A percentile compares a stretch with the other conserved stretches of the same genome.
phyloP scores from a whole-genome alignment of 352 stramenopile genomes.

The Globisporangium echinulatum region DNA sequence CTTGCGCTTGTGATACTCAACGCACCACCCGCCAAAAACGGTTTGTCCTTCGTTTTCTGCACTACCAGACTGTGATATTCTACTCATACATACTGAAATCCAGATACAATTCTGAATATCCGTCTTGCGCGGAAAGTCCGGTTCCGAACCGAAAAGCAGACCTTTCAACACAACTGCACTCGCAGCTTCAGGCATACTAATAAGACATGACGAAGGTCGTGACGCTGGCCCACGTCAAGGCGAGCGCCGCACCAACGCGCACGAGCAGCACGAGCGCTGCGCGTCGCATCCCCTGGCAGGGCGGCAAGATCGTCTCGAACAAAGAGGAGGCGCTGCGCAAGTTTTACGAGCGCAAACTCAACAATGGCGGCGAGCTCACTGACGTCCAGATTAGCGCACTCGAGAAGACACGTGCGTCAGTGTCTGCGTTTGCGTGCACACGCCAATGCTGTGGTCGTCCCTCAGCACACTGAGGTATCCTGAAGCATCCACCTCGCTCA shows the following conservation, averaged over 20 bases:
- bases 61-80: not conserved
- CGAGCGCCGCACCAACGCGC: constrained; percentile 22
- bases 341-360: constrained; percentile 76
- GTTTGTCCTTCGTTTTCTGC: not conserved
- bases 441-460: too few species aligned
- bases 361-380: constrained; percentile 32
- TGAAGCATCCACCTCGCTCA: not conserved
- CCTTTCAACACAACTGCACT: too few species aligned
- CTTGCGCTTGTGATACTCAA: not conserved
- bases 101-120: not conserved
- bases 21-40: too few species aligned
- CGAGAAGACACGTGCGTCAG: constrained; percentile 33
- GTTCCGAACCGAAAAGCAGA: not conserved
- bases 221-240: constrained; percentile 67
- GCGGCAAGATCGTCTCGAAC: constrained; percentile 78
- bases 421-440: not conserved
- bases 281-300: constrained; percentile 63
- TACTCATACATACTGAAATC: not conserved
- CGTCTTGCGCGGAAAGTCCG: not conserved
- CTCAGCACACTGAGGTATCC: too few species aligned
- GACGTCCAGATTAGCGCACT: constrained; percentile 41
- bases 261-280: constrained; percentile 7
- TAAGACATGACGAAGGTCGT: constrained; percentile 27
- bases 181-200: too few species aligned
- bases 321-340: constrained; percentile 84